A percentile compares a stretch with the other conserved stretches of the same genome.
These are phyloP conservation scores for Plantago major DNA, from an alignment of 257 asterid genomes.

Conservation along the genomic window DNA sequence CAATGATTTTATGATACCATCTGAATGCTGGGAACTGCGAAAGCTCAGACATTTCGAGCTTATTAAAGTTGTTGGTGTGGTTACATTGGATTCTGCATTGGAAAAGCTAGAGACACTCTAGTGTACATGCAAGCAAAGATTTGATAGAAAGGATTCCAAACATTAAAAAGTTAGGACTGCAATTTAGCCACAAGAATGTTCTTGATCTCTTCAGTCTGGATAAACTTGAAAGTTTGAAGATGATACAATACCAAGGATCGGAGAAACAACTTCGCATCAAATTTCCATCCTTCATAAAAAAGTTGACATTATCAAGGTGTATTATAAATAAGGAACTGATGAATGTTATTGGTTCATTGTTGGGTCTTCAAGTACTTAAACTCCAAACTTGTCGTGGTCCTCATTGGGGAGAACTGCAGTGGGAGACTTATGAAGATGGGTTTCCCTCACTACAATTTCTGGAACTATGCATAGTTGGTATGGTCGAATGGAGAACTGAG, in stretches of 20 bases:
- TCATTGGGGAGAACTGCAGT: background rate
- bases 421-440: conserved; percentile 17
- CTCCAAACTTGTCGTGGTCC: background rate
- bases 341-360: conserved; percentile 7
- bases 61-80: background rate
- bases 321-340: conserved; percentile 1
- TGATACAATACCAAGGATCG: background rate
- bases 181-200: background rate
- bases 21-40: conserved; percentile 13
- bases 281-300: conserved; percentile 16
- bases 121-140: background rate
- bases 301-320: conserved; percentile 5
- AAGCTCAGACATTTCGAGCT: conserved; percentile 12
- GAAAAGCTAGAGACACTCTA: conserved; percentile 8
- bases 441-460: conserved; percentile 8
- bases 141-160: background rate
- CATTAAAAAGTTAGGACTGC: conserved; percentile 8
- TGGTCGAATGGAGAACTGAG: conserved; percentile 17
- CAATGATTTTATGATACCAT: background rate
- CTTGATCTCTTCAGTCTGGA: no score
- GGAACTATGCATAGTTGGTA: background rate
- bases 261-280: background rate
- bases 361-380: conserved; percentile 23
- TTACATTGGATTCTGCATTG: background rate
- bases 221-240: conserved; percentile 17